phyloP scores from a whole-genome alignment of 2,329 filamentous ascomycete genomes.

The Ophiostoma ips region DNA sequence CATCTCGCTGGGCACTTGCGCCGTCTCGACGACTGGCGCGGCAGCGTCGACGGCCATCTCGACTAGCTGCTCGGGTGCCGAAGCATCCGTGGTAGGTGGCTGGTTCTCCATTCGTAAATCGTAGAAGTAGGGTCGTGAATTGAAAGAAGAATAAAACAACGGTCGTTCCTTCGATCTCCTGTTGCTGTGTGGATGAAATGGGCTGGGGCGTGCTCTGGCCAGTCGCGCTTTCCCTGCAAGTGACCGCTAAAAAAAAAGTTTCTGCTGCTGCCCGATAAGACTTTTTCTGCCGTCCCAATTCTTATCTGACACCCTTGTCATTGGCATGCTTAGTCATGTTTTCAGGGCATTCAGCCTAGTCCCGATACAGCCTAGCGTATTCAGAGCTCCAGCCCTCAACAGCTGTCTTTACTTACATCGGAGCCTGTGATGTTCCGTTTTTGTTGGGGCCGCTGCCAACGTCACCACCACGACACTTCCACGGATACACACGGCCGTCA shows the following conservation, averaged over 20 bases:
- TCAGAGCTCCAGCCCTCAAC: too few relatives aligned
- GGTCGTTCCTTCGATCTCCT: background rate
- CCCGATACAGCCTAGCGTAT: background rate
- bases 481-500: too few relatives aligned
- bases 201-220: background rate
- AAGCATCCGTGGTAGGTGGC: background rate
- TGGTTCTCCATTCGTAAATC: background rate
- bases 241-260: constrained; percentile 6
- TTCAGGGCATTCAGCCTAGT: background rate
- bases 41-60: background rate
- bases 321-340: background rate
- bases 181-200: background rate
- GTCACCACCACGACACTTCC: background rate
- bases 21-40: background rate
- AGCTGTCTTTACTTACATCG: too few relatives aligned
- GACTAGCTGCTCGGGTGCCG: background rate
- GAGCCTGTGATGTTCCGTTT: background rate
- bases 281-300: constrained; percentile 11
- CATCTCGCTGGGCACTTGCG: background rate
- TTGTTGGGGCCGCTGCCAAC: background rate
- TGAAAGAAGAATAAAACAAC: too few relatives aligned
- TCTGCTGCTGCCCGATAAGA: constrained; percentile 10
- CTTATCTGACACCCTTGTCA: too few relatives aligned
- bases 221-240: background rate
- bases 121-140: too few relatives aligned